Conservation (phyloP, 1,284 basidiomycete genomes). For the Marasmius oreades region DNA sequence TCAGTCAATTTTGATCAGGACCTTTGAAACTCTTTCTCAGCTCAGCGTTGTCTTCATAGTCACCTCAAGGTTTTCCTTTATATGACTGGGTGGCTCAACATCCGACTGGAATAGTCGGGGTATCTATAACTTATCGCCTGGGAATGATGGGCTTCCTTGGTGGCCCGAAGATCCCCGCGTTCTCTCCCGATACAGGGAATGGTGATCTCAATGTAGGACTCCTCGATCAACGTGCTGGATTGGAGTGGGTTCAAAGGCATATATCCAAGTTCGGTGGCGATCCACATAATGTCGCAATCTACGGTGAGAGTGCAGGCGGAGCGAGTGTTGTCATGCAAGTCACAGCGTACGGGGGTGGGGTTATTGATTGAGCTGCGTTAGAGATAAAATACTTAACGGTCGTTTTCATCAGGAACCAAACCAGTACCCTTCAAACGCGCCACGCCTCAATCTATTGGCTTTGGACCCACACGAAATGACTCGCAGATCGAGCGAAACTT, state of each 20-base stretch:
- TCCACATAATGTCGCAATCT: conserved; percentile 36
- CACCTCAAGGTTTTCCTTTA: conserved; percentile 39
- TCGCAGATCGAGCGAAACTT: conserved; percentile 31
- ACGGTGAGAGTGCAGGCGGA: conserved; percentile 43
- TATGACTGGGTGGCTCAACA: conserved; percentile 45
- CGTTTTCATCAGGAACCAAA: conserved; percentile 26
- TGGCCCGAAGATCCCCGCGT: conserved; percentile 23
- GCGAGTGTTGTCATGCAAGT: conserved; percentile 41
- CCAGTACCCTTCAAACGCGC: conserved; percentile 35
- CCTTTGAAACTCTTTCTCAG: too few relatives aligned
- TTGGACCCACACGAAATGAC: conserved; percentile 32
- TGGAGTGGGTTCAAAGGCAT: conserved; percentile 45
- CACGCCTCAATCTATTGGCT: conserved; percentile 41
- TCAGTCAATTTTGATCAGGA: conserved; percentile 13
- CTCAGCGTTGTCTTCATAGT: conserved; percentile 20
- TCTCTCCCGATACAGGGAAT: conserved; percentile 17
- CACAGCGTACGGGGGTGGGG: conserved; percentile 38
- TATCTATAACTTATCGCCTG: conserved; percentile 43
- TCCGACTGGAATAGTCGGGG: conserved; percentile 34
- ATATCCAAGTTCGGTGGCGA: conserved; percentile 42
- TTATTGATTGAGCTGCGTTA: background rate
- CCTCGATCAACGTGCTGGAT: conserved; percentile 41
- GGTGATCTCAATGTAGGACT: conserved; percentile 41
- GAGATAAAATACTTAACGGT: background rate
- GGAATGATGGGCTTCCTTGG: conserved; percentile 43